phyloP scores from a whole-genome alignment of 176 grass and related monocot species.

The Echinochloa phyllopogon region DNA sequence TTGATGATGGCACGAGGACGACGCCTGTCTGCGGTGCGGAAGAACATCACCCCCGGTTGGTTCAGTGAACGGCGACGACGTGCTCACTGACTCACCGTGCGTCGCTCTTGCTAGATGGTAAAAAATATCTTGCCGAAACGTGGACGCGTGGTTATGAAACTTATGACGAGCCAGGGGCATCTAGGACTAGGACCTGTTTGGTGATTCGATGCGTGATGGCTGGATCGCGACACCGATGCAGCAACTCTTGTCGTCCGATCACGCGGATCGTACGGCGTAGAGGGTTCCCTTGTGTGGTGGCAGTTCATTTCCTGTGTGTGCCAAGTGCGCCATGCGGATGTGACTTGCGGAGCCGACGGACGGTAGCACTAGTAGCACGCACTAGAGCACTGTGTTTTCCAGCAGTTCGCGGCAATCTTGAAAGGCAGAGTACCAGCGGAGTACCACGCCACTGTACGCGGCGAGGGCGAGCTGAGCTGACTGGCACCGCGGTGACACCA shows the following conservation, averaged over 20 bases:
- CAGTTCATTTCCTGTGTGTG: background rate
- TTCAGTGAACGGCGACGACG: background rate
- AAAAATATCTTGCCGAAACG: background rate
- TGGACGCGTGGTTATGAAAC: background rate
- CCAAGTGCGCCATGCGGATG: background rate
- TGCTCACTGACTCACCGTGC: background rate
- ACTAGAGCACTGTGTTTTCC: background rate
- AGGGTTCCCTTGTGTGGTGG: background rate
- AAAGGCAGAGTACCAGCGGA: background rate
- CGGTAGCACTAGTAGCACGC: background rate
- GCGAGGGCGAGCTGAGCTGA: slow-evolving; percentile 9
- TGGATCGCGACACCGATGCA: background rate
- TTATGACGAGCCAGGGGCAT: background rate
- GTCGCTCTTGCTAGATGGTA: background rate
- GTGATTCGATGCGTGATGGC: slow-evolving; percentile 16
- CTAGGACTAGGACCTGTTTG: background rate
- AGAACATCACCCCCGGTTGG: slow-evolving; percentile 23
- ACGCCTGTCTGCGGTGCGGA: background rate
- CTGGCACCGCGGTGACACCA: slow-evolving; percentile 5
- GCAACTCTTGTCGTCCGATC: background rate
- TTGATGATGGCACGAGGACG: slow-evolving; percentile 9
- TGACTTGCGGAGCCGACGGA: background rate
- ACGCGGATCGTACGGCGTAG: background rate
- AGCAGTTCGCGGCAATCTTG: background rate
- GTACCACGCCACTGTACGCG: background rate